phyloP scores from a whole-genome alignment of 176 grass and related monocot species.

The Olyra latifolia region DNA sequence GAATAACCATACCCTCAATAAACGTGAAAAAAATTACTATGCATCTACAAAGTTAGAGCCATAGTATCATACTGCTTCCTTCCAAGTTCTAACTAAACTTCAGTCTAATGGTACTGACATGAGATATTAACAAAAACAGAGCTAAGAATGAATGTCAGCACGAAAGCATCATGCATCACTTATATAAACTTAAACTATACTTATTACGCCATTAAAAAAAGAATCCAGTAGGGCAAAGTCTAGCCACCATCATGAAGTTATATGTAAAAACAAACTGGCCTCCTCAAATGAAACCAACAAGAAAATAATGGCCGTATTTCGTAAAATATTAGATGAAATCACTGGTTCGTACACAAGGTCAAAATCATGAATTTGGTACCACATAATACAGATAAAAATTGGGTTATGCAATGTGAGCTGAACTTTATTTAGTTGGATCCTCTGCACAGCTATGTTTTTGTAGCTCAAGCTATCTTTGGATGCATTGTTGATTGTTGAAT shows the following conservation, averaged over 20 bases:
- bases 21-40: constrained; percentile 15
- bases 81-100: background rate
- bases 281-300: background rate
- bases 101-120: background rate
- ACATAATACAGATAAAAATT: no score
- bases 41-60: background rate
- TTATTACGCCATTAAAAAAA: background rate
- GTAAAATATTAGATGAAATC: background rate
- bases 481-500: no score
- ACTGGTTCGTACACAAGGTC: background rate
- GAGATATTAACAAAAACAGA: constrained; percentile 9
- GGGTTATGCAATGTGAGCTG: no score
- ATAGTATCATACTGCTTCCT: constrained; percentile 5
- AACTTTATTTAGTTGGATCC: no score
- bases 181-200: constrained; percentile 7
- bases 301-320: background rate
- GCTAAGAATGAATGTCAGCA: constrained; percentile 10
- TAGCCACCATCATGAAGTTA: constrained; percentile 4
- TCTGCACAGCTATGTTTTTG: no score
- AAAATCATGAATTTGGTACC: background rate
- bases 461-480: no score
- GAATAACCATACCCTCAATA: constrained; percentile 35
- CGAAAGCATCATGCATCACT: constrained; percentile 2
- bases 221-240: background rate
- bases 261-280: background rate